phyloP scores from a whole-genome alignment of 352 stramenopile species.

The Phytophthora megakarya region DNA sequence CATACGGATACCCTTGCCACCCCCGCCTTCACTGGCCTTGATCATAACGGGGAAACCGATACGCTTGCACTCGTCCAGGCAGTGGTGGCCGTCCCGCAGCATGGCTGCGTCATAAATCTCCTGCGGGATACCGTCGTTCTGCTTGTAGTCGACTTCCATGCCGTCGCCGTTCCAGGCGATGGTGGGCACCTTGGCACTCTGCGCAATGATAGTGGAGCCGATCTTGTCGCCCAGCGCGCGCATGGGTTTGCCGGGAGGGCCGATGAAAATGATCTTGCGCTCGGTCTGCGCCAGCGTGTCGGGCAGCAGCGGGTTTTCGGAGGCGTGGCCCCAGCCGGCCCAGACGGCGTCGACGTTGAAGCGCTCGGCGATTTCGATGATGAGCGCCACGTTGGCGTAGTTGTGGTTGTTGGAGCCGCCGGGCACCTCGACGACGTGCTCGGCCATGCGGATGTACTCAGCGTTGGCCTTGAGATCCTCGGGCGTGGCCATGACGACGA shows the following conservation, averaged over 20 bases:
- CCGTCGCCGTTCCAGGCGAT: conserved; percentile 99
- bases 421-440: conserved; percentile 99
- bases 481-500: conserved; percentile 99
- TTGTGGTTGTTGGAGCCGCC: conserved; percentile 99
- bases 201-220: conserved; percentile 99
- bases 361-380: conserved; percentile 97
- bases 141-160: conserved; percentile 93
- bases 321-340: conserved; percentile 99
- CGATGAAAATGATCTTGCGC: conserved; percentile 98
- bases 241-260: conserved; percentile 98
- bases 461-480: conserved; percentile 99
- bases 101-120: conserved; percentile 94
- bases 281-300: conserved; percentile 91
- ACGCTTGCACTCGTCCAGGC: conserved; percentile 90
- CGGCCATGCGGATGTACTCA: conserved; percentile 99
- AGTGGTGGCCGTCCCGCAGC: conserved; percentile 92
- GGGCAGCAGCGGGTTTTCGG: conserved; percentile 97
- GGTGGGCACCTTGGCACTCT: conserved; percentile 98
- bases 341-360: conserved; percentile 98
- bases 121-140: conserved; percentile 88
- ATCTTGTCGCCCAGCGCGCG: conserved; percentile 99
- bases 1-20: conserved; percentile 99
- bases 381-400: conserved; percentile 99
- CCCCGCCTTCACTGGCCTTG: conserved; percentile 99
- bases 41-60: conserved; percentile 99